Base-by-base conservation (phyloP, 306 rosid genomes). In the Ziziphus jujuba region DNA sequence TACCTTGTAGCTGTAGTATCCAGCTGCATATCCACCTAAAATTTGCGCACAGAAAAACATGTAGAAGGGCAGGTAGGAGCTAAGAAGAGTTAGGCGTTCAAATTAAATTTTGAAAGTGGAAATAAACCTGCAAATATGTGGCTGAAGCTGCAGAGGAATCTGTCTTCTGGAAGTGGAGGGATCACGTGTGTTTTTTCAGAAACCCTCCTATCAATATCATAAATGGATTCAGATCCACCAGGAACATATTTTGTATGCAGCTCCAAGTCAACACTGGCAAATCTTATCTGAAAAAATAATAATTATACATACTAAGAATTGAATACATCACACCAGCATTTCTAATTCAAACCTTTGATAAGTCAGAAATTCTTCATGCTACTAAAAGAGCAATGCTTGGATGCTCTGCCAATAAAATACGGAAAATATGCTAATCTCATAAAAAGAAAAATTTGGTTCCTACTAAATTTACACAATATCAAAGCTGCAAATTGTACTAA, bases 1-100 rank as follows among this genome's bases (percentile, higher is more conserved):
- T 86, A 90, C 99, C 96, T 93, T 93, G 81, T 93, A 93, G 73
- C 99, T 90, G 79, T 86, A 93, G 89, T 93, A 93, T 70, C 99
- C 99, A 69, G 99, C 99, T 11, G 97, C 99, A 85, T 93, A 93
- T 73, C 99, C 89, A 72, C 86, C 89, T 84, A 34, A 60, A 31
- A 66, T 59, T 65, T 47, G 17, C 38, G 65, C 48, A 68, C 34
- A 61, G 17, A 49, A 69, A n/a, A n/a, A n/a, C n/a, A n/a, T 36
- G 38, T 47, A 25, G 15, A 24, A 34, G 22, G 43, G 72, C 16
- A 63, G 31, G 20, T 45, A 67, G 50, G 20, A 51, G 67, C 19
- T 17, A 58, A 73, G 31, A 76, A 50, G 51, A 38, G 6, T 28
- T 53, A 65, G 31, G 52, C 49, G 43, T 16, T 62, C 35, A 56